phyloP scores from a whole-genome alignment of 768 basidiomycete species.

The Mycena leptocephala region DNA sequence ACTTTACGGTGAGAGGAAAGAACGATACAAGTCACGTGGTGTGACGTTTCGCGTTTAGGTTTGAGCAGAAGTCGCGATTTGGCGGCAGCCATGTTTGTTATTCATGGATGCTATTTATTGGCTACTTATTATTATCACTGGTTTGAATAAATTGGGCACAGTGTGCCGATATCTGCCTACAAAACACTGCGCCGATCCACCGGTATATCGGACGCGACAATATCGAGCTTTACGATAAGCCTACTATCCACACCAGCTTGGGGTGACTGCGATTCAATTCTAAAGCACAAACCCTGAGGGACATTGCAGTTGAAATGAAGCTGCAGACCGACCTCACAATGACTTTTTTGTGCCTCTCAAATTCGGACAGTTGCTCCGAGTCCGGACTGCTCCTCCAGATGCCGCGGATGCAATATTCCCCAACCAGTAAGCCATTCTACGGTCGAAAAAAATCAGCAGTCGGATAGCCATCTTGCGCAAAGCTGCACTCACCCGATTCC shows the following conservation, averaged over 20 bases:
- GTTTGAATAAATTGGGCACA: too few species aligned
- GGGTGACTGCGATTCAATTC: constrained; percentile 60
- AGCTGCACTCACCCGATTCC: constrained; percentile 58
- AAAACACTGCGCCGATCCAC: constrained; percentile 30
- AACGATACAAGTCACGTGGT: too few species aligned
- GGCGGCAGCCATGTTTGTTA: too few species aligned
- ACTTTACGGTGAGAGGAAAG: too few species aligned
- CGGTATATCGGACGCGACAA: constrained; percentile 65
- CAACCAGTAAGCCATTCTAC: constrained; percentile 67
- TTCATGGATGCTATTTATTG: too few species aligned
- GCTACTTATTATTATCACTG: too few species aligned
- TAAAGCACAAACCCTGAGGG: constrained; percentile 28
- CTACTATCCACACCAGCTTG: constrained; percentile 59
- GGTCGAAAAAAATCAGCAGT: constrained; percentile 13
- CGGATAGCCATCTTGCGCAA: not conserved
- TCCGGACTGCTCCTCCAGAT: constrained; percentile 58
- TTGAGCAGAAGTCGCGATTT: too few species aligned
- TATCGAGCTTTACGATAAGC: constrained; percentile 63
- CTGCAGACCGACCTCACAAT: constrained; percentile 61
- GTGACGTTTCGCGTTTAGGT: too few species aligned
- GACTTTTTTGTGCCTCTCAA: constrained; percentile 68
- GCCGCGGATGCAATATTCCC: constrained; percentile 68
- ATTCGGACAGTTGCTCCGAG: constrained; percentile 50
- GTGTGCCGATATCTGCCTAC: too few species aligned
- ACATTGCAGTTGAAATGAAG: not conserved